Base-by-base conservation (phyloP, 805 yeast genomes). In the Kluyveromyces siamensis region DNA sequence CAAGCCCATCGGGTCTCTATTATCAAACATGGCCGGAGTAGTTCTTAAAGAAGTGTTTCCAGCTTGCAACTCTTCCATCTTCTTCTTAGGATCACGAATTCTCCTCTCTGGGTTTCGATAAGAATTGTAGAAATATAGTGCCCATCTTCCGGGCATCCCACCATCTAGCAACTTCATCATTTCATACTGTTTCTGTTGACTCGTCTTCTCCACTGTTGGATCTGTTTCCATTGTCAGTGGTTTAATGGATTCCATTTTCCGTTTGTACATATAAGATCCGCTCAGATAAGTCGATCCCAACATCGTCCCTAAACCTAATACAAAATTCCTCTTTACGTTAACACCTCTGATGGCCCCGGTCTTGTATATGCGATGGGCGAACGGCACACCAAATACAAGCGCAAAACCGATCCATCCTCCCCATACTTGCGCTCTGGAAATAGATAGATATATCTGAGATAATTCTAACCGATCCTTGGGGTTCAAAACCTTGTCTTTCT, bases 31-130 rank as follows among this genome's bases (percentile, higher is more conserved):
- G 1, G 57, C 50, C 10, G 60, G 51, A 11, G 50, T 40, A 9
- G 41, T 48, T 25, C 37, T 46, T 2, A 30, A n/a, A 11, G n/a
- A 13, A 17, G 25, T 7, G 17, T 48, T 46, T 7, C 51, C 52
- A 45, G 59, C 59, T 40, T 54, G 48, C 48, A 62, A 36, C 40
- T 59, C 67, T 11, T 67, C 61, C 35, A 71, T 61, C 53, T 65
- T 55, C 0, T 58, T 56, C 55, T 73, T 66, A 6, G 89, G 89
- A 56, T 83, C 83, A 48, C 75, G 75, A 54, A 83, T 63, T 37
- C 76, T 68, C 44, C 71, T 70, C 18, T 70, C 71, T 0, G 83
- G 80, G 54, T 82, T 76, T 16, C 70, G 69, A 37, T 72, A 67
- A 0, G 85, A 74, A 50, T 71, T 62, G 44, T 70, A 66, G 60